Percentiles rank a stretch among this genome's conserved stretches.
Conservation (phyloP, 202 grass and related monocot species). For the Miscanthus sacchariflorus region DNA sequence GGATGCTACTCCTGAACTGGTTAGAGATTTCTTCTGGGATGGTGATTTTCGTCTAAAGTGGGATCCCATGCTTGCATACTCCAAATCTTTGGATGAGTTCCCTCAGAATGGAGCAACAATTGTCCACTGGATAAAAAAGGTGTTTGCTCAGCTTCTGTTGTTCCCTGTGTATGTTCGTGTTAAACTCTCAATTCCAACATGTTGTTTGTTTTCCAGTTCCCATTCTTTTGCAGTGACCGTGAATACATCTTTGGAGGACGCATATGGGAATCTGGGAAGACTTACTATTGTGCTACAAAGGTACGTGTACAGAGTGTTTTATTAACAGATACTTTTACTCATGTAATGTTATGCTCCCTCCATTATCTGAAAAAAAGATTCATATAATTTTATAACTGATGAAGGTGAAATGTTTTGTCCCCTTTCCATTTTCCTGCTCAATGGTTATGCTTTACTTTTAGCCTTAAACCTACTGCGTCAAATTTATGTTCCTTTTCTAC, state of each 20-base stretch:
- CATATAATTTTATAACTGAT: neutral
- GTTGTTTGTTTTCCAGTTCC: slow-evolving; percentile 76
- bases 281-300: slow-evolving; percentile 96
- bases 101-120: slow-evolving; percentile 81
- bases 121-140: slow-evolving; percentile 98
- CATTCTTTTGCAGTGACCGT: slow-evolving; percentile 98
- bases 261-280: slow-evolving; percentile 91
- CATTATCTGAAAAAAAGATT: neutral
- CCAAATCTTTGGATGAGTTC: slow-evolving; percentile 87
- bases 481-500: slow-evolving; percentile 7
- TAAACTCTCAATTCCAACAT: slow-evolving; percentile 39
- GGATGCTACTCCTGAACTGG: slow-evolving; percentile 95
- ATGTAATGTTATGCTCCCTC: neutral
- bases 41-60: slow-evolving; percentile 92
- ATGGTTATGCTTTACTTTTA: neutral
- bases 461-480: neutral
- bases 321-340: neutral
- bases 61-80: slow-evolving; percentile 90
- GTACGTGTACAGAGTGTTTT: slow-evolving; percentile 46
- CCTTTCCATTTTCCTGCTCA: neutral
- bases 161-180: slow-evolving; percentile 12
- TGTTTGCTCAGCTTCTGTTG: slow-evolving; percentile 53
- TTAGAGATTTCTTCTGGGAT: slow-evolving; percentile 99
- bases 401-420: neutral
- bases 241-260: slow-evolving; percentile 97